Percentiles rank a stretch among this genome's conserved stretches.
These are phyloP conservation scores for Daedalea quercina DNA, from an alignment of 768 basidiomycete genomes.

Conservation along the genomic window DNA sequence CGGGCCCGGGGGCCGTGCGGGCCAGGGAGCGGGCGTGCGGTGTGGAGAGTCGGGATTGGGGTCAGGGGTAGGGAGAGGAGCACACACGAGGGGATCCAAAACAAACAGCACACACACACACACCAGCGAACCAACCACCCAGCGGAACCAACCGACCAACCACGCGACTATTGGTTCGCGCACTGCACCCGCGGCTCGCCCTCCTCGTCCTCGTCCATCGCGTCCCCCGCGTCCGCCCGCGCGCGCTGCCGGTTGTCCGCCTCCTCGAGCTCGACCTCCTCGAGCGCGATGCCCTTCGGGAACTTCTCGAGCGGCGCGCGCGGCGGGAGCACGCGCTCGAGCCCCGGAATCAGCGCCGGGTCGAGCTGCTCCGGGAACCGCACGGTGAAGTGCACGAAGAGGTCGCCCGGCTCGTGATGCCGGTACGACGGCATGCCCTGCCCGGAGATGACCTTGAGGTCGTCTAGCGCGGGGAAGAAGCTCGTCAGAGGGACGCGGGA, in stretches of 20 bases:
- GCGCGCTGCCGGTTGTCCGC: constrained; percentile 61
- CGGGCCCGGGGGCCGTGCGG: no score
- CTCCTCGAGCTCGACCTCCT: constrained; percentile 82
- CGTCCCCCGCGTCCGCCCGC: constrained; percentile 55
- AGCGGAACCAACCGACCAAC: no score
- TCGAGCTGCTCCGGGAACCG: constrained; percentile 85
- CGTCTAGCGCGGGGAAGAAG: constrained; percentile 50
- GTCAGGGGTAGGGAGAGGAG: not conserved
- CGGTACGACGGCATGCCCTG: constrained; percentile 99
- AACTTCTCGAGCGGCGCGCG: constrained; percentile 63
- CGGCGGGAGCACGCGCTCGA: constrained; percentile 83
- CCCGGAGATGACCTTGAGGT: constrained; percentile 83
- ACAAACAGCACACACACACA: not conserved
- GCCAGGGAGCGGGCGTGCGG: no score
- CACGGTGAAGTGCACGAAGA: constrained; percentile 82
- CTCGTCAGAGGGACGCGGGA: constrained; percentile 2
- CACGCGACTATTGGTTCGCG: constrained; percentile 64
- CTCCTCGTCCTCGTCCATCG: constrained; percentile 90
- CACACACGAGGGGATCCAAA: not conserved
- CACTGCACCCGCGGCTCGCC: constrained; percentile 92
- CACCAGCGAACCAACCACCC: not conserved
- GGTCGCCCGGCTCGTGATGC: constrained; percentile 94
- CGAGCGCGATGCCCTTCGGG: constrained; percentile 59
- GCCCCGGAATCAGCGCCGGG: constrained; percentile 53
- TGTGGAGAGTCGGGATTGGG: not conserved